Base-by-base conservation (phyloP, 2,329 filamentous ascomycete species). In the Beauveria caledonica region DNA sequence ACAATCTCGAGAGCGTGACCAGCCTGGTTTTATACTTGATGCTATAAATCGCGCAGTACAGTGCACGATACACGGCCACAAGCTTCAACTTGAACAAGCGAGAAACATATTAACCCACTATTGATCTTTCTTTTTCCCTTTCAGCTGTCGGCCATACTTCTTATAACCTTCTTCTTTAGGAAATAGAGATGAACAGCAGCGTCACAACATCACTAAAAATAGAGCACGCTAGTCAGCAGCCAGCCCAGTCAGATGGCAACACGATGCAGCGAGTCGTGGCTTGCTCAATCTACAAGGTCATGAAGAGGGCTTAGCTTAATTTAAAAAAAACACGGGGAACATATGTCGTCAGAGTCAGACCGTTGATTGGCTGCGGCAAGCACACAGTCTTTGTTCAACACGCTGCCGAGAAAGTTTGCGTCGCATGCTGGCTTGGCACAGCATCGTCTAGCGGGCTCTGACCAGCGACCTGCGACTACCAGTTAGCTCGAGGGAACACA, bases 81-180 rank as follows among this genome's bases (percentile, higher is more conserved):
- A 27, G 36, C 17, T 53, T 19, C 21, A 25, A 39, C 5, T 6
- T 21, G 19, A 25, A 25, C 4, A 40, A 27, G 21, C 23, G 17
- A 23, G 6, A 23, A 36, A 23, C 5, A 39, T 13, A 27, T 5
- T 51, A n/a, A 19, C 27, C 19, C n/a, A 36, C 17, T n/a, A 3
- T 48, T 44, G 29, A 45, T 8, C 19, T 7, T 57, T n/a, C 9
- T 40, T 2, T 7, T 39, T 13, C 33, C 33, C 36, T 42, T 48
- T 13, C n/a, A 23, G 25, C 54, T 39, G 15, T 39, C 42, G 11
- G 27, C 27, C 42, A 25, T 10, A 27, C 29, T 27, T 36, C 33
- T 50, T 50, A 45, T 15, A 42, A 58, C 55, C 55, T 58, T 42
- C 55, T 44, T 40, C 5, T 58, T 58, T 42, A 5, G 55, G 55